These are phyloP conservation scores for Salix brachista DNA, from an alignment of 345 rosid genomes.

Conservation along the genomic window DNA sequence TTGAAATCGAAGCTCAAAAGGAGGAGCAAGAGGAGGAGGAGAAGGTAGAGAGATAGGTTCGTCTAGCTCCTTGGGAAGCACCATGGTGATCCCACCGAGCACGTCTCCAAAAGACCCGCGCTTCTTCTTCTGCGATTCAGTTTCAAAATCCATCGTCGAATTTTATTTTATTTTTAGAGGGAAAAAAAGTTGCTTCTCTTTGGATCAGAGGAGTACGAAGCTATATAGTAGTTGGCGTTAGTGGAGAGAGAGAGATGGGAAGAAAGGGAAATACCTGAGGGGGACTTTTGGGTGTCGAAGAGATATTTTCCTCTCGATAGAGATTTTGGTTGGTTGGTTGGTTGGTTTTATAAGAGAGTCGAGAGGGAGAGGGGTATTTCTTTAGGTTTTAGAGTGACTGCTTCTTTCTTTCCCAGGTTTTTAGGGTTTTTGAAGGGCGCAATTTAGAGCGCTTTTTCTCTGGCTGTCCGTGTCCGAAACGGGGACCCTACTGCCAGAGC, in stretches of 20 bases:
- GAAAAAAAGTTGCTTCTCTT: too few relatives aligned
- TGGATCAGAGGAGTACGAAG: too few relatives aligned
- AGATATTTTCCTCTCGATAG: neutral
- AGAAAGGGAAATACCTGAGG: constrained; percentile 29
- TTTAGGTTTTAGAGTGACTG: neutral
- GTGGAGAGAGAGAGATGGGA: neutral
- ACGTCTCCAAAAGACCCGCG: constrained; percentile 45
- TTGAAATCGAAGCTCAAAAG: constrained; percentile 54
- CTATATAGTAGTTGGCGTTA: too few relatives aligned
- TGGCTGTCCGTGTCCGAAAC: neutral
- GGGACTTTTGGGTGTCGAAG: constrained; percentile 19
- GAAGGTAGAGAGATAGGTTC: constrained; percentile 17
- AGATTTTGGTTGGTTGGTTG: neutral
- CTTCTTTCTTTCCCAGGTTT: neutral
- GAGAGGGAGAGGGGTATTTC: neutral
- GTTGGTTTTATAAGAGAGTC: neutral
- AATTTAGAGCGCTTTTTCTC: neutral
- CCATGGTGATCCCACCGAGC: constrained; percentile 31
- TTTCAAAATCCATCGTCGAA: constrained; percentile 39
- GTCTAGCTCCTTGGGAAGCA: constrained; percentile 60
- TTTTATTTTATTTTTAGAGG: too few relatives aligned
- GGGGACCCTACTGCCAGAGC: neutral
- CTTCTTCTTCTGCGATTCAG: constrained; percentile 47
- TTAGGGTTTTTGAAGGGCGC: constrained; percentile 16
- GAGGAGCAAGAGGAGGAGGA: constrained; percentile 17